Percentiles rank a stretch among this genome's conserved stretches.
These are phyloP conservation scores for Wickerhamomyces sp. DNA, from an alignment of 1,139 yeast species.

Conservation along the genomic window DNA sequence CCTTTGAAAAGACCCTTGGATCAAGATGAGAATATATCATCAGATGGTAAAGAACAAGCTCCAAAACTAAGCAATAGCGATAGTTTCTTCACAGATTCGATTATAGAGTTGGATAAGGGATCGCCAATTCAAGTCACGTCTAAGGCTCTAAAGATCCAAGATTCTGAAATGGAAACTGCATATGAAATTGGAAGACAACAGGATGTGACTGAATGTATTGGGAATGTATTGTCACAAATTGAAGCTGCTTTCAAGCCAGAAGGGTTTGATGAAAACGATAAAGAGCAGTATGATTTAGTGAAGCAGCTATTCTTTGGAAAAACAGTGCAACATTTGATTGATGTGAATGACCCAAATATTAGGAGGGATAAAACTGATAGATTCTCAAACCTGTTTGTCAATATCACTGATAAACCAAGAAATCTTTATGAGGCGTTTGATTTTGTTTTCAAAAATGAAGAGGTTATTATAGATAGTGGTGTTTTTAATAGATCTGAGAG, in stretches of 20 bases:
- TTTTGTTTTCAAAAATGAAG: constrained; percentile 70
- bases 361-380: constrained; percentile 66
- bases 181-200: constrained; percentile 88
- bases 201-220: constrained; percentile 96
- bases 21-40: background rate
- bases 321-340: constrained; percentile 51
- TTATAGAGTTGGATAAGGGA: too few species aligned
- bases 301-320: constrained; percentile 79
- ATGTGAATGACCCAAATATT: constrained; percentile 27
- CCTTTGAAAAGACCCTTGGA: constrained; percentile 2
- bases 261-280: constrained; percentile 54
- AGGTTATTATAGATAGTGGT: constrained; percentile 66
- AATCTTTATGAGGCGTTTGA: constrained; percentile 90
- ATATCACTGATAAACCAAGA: constrained; percentile 83
- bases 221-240: constrained; percentile 86
- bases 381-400: constrained; percentile 75
- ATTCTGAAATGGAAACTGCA: constrained; percentile 66
- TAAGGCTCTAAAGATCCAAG: constrained; percentile 41
- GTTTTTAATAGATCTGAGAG: constrained; percentile 70
- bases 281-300: constrained; percentile 78
- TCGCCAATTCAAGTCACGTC: too few species aligned
- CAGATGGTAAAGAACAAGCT: background rate
- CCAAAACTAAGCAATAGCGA: background rate
- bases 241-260: constrained; percentile 85
- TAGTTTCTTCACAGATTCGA: background rate